Evolutionary conservation across 2,329 filamentous ascomycete species (phyloP).

Genomic region (Penicillium corylophilum): DNA sequence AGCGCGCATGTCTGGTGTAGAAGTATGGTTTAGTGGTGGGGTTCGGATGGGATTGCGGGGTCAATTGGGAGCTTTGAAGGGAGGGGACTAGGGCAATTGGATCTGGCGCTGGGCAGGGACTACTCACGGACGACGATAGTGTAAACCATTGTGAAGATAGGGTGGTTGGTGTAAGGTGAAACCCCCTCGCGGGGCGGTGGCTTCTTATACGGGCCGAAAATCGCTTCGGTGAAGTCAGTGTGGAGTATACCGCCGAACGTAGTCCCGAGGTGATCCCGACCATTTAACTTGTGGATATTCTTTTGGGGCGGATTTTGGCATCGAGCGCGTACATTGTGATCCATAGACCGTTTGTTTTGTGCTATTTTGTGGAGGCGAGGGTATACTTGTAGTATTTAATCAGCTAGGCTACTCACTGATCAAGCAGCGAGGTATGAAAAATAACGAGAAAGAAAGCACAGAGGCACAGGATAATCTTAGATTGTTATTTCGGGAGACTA

Average conservation of each 20-base stretch:
- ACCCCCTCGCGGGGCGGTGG: constrained; percentile 11
- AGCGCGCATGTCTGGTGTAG: constrained; percentile 56
- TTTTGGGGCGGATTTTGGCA: too few relatives aligned
- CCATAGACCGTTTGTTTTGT: too few relatives aligned
- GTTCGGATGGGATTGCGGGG: background rate
- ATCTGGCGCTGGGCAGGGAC: background rate
- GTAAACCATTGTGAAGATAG: constrained; percentile 26
- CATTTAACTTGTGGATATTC: background rate
- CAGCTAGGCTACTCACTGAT: too few relatives aligned
- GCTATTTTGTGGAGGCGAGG: too few relatives aligned
- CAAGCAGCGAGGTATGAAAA: too few relatives aligned
- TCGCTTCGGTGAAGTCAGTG: constrained; percentile 15
- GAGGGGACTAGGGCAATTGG: background rate
- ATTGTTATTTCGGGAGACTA: too few relatives aligned
- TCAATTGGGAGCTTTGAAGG: background rate
- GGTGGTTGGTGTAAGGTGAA: background rate
- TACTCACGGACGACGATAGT: constrained; percentile 32
- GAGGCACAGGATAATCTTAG: too few relatives aligned
- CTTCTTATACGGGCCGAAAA: background rate
- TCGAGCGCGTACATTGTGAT: too few relatives aligned
- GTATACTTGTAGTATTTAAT: too few relatives aligned
- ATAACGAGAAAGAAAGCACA: too few relatives aligned
- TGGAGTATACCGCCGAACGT: constrained; percentile 17
- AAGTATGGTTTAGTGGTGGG: background rate
- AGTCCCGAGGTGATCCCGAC: constrained; percentile 17